Percentiles rank a stretch among this genome's conserved stretches.
These are phyloP conservation scores for Diplocarpon mali DNA, from an alignment of 2,329 filamentous ascomycete species.

Conservation along the genomic window DNA sequence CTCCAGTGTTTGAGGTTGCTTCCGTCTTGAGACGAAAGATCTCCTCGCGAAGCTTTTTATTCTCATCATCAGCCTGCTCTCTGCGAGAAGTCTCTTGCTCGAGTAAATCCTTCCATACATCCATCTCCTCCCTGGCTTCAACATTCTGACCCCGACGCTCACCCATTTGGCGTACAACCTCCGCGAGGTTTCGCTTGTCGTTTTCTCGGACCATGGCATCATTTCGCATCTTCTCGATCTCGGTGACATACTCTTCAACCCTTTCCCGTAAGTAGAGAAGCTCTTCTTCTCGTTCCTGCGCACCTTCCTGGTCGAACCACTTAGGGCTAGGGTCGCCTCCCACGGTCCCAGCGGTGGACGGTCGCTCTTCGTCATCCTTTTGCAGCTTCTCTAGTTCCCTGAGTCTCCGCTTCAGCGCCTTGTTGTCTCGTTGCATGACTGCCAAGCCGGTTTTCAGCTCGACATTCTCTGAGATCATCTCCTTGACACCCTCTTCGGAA, in stretches of 20 bases:
- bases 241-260: conserved; percentile 70
- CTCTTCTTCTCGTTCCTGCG: conserved; percentile 70
- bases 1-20: conserved; percentile 28
- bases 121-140: conserved; percentile 50
- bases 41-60: conserved; percentile 73
- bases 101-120: conserved; percentile 91
- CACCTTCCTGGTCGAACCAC: conserved; percentile 45
- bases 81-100: conserved; percentile 83
- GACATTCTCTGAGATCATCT: conserved; percentile 96
- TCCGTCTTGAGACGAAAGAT: conserved; percentile 61
- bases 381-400: conserved; percentile 79
- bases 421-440: conserved; percentile 83
- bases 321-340: conserved; percentile 44
- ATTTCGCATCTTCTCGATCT: conserved; percentile 71
- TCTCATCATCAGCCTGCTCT: conserved; percentile 86
- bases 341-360: conserved; percentile 48
- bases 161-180: conserved; percentile 59
- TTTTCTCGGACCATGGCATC: conserved; percentile 71
- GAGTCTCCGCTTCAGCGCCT: conserved; percentile 65
- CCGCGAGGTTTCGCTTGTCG: conserved; percentile 77
- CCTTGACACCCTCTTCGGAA: conserved; percentile 91
- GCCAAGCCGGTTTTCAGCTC: conserved; percentile 86
- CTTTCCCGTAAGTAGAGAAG: conserved; percentile 74
- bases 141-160: conserved; percentile 37
- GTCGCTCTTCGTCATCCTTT: conserved; percentile 50